Evolutionary conservation across 2,329 filamentous ascomycete genomes (phyloP).

Genomic region (Apiospora malaysiana): DNA sequence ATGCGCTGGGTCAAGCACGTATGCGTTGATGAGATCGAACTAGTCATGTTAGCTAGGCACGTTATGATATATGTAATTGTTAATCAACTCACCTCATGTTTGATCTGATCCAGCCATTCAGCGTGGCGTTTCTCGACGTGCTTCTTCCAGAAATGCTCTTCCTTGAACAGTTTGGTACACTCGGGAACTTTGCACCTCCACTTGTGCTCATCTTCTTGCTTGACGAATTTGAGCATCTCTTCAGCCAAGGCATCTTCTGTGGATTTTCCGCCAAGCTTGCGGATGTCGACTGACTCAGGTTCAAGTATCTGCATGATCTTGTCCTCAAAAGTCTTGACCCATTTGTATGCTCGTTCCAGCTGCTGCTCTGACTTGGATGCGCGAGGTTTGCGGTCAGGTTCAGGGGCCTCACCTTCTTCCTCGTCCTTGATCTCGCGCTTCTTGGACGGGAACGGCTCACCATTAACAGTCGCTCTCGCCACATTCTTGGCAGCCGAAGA

Average conservation of each 20-base stretch:
- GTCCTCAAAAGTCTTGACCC: conserved; percentile 98
- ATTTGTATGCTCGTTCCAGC: conserved; percentile 93
- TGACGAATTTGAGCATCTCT: conserved; percentile 85
- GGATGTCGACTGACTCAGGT: conserved; percentile 83
- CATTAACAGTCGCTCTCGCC: conserved; percentile 81
- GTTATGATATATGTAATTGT: background rate
- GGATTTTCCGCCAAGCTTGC: conserved; percentile 88
- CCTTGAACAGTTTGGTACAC: conserved; percentile 96
- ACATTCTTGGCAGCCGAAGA: conserved; percentile 84
- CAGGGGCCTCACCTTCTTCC: conserved; percentile 68
- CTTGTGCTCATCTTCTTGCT: conserved; percentile 97
- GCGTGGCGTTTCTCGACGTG: conserved; percentile 94
- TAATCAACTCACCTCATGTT: conserved; percentile 74
- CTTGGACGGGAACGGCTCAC: conserved; percentile 83
- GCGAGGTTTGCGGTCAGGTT: conserved; percentile 73
- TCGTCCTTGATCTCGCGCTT: conserved; percentile 71
- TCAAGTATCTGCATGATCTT: conserved; percentile 93
- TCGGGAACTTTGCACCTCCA: conserved; percentile 96
- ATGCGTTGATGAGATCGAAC: conserved; percentile 91
- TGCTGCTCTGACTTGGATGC: conserved; percentile 87
- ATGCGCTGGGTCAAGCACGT: conserved; percentile 91
- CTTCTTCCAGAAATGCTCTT: conserved; percentile 96
- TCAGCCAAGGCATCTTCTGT: conserved; percentile 86
- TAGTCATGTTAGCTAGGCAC: conserved; percentile 49
- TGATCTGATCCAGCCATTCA: conserved; percentile 83